Percentiles rank a stretch among this genome's conserved stretches.
These are phyloP conservation scores for Isoetes taiwanensis DNA, from an alignment of 75 land plant genomes.

Conservation along the genomic window DNA sequence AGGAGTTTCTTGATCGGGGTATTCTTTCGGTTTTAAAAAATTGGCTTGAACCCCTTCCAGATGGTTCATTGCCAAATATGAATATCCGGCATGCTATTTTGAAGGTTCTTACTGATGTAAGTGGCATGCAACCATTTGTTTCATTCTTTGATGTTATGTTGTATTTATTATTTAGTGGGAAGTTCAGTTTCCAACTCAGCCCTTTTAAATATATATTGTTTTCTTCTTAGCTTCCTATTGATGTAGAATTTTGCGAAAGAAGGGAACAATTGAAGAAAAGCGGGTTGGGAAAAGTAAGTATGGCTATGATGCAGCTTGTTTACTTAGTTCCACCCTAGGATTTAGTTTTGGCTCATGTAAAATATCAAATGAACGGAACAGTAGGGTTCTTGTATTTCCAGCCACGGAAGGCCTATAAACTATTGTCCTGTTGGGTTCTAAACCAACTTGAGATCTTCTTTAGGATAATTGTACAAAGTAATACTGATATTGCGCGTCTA, in stretches of 20 bases:
- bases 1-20: conserved; percentile 94
- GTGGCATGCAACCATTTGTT: not conserved
- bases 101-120: conserved; percentile 79
- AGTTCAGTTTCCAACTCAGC: too few relatives aligned
- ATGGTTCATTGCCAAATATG: conserved; percentile 94
- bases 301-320: not conserved
- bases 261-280: conserved; percentile 92
- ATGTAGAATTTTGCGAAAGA: conserved; percentile 76
- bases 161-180: too few relatives aligned
- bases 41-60: conserved; percentile 98
- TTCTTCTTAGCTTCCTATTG: conserved; percentile 66
- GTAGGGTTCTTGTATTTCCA: too few relatives aligned
- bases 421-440: too few relatives aligned
- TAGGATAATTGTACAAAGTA: too few relatives aligned
- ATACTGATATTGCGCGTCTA: too few relatives aligned
- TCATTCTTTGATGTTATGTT: too few relatives aligned
- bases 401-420: not conserved
- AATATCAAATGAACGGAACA: too few relatives aligned
- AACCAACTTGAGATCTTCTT: too few relatives aligned
- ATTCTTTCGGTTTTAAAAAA: conserved; percentile 62
- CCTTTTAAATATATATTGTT: too few relatives aligned
- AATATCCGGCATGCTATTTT: conserved; percentile 76
- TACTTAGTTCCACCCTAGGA: too few relatives aligned
- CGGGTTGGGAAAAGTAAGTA: conserved; percentile 85
- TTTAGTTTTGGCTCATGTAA: too few relatives aligned